Base-by-base conservation (phyloP, 1,284 basidiomycete species). In the Coniferiporia sulphurascens region DNA sequence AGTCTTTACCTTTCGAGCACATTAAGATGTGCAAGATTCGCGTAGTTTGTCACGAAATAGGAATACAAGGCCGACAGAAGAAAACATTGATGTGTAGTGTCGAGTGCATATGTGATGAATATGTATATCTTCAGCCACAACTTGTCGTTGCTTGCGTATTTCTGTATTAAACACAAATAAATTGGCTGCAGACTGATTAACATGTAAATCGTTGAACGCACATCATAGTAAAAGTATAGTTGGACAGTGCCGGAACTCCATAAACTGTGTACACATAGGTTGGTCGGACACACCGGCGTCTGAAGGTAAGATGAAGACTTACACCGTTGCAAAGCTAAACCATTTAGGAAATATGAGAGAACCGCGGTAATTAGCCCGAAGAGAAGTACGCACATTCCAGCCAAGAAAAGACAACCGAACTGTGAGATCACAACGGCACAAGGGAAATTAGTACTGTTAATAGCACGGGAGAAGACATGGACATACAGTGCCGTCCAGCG, bases 151-250 rank as follows among this genome's bases (percentile, higher is more conserved):
- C 32, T 22, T 22, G 17, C 17, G 34, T 38, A 52, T 19, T 19
- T 15, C 44, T 46, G 38, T 27, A 27, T 27, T 27, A 3, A 27
- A 27, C 2, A 5, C 27, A 27, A 27, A 2, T 27, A 27, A 5
- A 27, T 27, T 27, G 5, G 27, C 27, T 27, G 27, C 3, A 3
- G 27, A 27, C 27, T 5, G 27, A 27, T 5, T 27, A 3, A 5
- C 27, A 27, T 27, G 27, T 2, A 27, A 27, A 3, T 27, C 5
- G 27, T 27, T 27, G 27, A 22, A 56, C 55, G n/a, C 36, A 54
- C 60, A 41, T 58, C 49, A 45, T 38, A 53, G 52, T 61, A 61
- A 22, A 50, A 56, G 19, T 61, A 61, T 22, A 61, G 17, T 43
- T 61, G 59, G 12, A 61, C 35, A 27, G 32, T 41, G 9, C 59